These are phyloP conservation scores for Rhypophila decipiens DNA, from an alignment of 495 filamentous ascomycete genomes.

Conservation along the genomic window DNA sequence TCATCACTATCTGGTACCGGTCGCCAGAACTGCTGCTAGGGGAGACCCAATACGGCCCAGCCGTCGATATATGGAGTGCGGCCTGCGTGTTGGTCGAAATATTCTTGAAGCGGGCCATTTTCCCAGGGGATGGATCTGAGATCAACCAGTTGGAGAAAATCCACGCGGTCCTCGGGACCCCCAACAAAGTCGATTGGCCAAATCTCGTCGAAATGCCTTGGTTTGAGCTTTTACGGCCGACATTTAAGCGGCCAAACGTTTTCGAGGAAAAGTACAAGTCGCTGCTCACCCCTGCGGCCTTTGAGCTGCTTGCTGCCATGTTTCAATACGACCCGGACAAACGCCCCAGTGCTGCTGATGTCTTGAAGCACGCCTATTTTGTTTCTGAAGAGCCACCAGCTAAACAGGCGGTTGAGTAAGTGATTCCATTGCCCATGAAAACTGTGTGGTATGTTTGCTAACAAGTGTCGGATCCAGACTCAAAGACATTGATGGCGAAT, in stretches of 20 bases:
- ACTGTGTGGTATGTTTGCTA: no score
- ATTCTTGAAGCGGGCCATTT: constrained; percentile 90
- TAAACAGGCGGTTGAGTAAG: constrained; percentile 77
- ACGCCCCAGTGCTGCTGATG: constrained; percentile 77
- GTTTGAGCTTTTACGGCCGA: constrained; percentile 83
- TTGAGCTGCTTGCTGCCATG: constrained; percentile 74
- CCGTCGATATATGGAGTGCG: constrained; percentile 96
- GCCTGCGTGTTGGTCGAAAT: constrained; percentile 97
- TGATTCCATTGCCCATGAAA: no score
- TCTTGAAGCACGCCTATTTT: constrained; percentile 88
- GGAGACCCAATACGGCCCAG: constrained; percentile 89
- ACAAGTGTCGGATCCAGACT: constrained; percentile 44
- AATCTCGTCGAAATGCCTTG: constrained; percentile 86
- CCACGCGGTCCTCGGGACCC: constrained; percentile 86
- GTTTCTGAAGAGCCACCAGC: constrained; percentile 71
- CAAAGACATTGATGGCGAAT: constrained; percentile 81
- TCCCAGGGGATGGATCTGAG: constrained; percentile 89
- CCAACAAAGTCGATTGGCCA: constrained; percentile 78
- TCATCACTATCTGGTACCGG: constrained; percentile 97
- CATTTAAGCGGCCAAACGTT: constrained; percentile 62
- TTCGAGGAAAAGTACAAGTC: constrained; percentile 81
- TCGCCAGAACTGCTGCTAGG: constrained; percentile 89
- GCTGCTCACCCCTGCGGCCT: constrained; percentile 64
- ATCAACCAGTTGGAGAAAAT: constrained; percentile 96
- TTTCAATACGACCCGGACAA: constrained; percentile 82